Conservation (phyloP, 208 protist species). For the Leishmania braziliensis region DNA sequence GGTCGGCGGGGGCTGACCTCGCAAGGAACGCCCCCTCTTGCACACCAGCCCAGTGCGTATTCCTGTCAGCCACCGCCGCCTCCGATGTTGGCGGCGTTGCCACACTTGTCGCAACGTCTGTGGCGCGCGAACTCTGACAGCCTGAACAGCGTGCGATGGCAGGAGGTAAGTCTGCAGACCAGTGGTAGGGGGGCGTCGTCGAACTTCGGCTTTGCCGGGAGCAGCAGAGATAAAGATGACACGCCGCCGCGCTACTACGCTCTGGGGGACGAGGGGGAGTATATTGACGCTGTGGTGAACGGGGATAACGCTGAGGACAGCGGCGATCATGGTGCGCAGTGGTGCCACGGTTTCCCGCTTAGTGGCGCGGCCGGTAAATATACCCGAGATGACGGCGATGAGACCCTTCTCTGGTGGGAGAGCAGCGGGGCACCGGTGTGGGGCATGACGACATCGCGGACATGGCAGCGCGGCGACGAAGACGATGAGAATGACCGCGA, state of each 20-base stretch:
- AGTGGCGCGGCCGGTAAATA: neutral
- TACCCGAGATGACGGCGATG: neutral
- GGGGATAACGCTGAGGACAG: neutral
- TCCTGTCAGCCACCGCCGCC: neutral
- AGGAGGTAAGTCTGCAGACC: slow-evolving; percentile 17
- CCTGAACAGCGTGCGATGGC: slow-evolving; percentile 12
- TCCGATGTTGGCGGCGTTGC: neutral
- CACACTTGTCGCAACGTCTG: neutral
- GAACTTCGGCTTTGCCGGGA: neutral
- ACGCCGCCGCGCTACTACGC: neutral
- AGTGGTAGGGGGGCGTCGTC: slow-evolving; percentile 3
- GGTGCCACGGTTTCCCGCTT: no score
- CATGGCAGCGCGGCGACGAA: neutral
- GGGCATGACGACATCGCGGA: neutral
- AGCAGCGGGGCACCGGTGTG: slow-evolving; percentile 2
- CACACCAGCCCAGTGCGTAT: neutral
- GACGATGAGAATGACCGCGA: neutral
- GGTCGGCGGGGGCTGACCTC: slow-evolving; percentile 7
- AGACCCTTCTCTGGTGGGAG: neutral
- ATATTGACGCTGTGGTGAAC: neutral
- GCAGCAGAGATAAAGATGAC: neutral
- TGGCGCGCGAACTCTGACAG: neutral
- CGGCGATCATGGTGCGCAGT: neutral
- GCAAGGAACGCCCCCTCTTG: slow-evolving; percentile 5
- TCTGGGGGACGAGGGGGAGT: neutral